A percentile compares a stretch with the other conserved stretches of the same genome.
Evolutionary conservation across 2,329 filamentous ascomycete genomes (phyloP).

Genomic region (Sclerotinia subarctica): DNA sequence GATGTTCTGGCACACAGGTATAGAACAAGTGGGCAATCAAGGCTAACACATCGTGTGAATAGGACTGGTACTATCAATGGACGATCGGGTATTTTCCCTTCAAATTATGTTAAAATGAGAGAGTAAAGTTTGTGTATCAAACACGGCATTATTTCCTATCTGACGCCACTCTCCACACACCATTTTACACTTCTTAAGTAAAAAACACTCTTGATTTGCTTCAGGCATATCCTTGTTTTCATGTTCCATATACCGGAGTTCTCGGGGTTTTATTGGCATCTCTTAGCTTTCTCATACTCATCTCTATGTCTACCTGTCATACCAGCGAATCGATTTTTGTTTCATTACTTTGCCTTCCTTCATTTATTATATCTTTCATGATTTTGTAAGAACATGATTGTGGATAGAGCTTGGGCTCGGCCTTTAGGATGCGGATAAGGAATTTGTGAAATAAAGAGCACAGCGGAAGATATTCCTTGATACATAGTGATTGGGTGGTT

Average conservation of each 20-base stretch:
- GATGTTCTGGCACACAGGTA: neutral
- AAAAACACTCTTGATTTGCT: neutral
- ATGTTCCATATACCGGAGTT: constrained; percentile 1
- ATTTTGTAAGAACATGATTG: neutral
- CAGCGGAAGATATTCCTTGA: neutral
- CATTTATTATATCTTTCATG: neutral
- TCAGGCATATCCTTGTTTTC: neutral
- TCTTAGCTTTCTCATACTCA: neutral
- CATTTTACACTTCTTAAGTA: neutral
- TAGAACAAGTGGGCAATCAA: neutral
- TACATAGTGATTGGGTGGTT: constrained; percentile 3
- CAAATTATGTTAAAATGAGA: constrained; percentile 69
- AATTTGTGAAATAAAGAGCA: neutral
- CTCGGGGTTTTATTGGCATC: neutral
- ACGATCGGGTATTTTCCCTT: constrained; percentile 89
- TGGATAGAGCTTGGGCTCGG: neutral
- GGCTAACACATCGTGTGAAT: constrained; percentile 16
- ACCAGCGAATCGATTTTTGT: neutral
- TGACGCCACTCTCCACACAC: neutral
- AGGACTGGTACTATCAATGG: constrained; percentile 87
- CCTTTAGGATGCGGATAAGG: neutral
- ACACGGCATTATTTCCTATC: neutral
- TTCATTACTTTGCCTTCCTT: neutral
- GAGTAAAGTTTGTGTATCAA: constrained; percentile 39
- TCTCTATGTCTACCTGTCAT: neutral